A percentile compares a stretch with the other conserved stretches of the same genome.
phyloP scores from a whole-genome alignment of 306 rosid genomes.

The Rosa chinensis region DNA sequence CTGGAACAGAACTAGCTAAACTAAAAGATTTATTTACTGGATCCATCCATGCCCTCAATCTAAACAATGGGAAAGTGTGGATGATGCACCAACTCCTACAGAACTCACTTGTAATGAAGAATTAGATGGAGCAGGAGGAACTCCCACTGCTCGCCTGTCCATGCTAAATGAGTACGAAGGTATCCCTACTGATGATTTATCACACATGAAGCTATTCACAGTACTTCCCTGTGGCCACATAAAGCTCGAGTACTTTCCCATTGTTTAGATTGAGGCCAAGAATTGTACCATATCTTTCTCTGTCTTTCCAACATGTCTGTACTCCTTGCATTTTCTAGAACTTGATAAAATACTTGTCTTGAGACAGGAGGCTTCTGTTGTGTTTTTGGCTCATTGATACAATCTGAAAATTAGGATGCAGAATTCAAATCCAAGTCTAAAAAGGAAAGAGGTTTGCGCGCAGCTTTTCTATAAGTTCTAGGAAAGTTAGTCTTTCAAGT shows the following conservation, averaged over 20 bases:
- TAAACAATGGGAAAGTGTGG: constrained; percentile 25
- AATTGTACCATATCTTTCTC: constrained; percentile 95
- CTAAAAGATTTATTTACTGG: constrained; percentile 79
- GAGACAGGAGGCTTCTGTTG: constrained; percentile 85
- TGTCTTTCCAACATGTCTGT: constrained; percentile 96
- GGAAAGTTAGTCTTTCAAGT: too few species aligned
- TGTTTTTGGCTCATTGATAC: too few species aligned
- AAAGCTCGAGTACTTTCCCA: constrained; percentile 83
- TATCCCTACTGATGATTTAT: constrained; percentile 86
- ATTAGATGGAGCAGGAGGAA: constrained; percentile 76
- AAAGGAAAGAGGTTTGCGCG: too few species aligned
- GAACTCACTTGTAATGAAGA: constrained; percentile 71
- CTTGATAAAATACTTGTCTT: constrained; percentile 66
- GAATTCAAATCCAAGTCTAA: too few species aligned
- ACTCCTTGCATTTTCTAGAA: constrained; percentile 87
- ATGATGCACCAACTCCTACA: constrained; percentile 74
- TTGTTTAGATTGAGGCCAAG: constrained; percentile 76
- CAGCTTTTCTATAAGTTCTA: too few species aligned
- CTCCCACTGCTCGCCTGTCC: constrained; percentile 72
- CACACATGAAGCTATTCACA: constrained; percentile 65
- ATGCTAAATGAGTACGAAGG: constrained; percentile 90
- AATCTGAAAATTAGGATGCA: too few species aligned
- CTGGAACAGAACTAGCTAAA: constrained; percentile 87
- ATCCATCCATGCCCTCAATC: constrained; percentile 75
- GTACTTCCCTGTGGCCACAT: constrained; percentile 84